These are phyloP conservation scores for Cercospora sp. DNA, from an alignment of 2,329 filamentous ascomycete genomes.

Conservation along the genomic window DNA sequence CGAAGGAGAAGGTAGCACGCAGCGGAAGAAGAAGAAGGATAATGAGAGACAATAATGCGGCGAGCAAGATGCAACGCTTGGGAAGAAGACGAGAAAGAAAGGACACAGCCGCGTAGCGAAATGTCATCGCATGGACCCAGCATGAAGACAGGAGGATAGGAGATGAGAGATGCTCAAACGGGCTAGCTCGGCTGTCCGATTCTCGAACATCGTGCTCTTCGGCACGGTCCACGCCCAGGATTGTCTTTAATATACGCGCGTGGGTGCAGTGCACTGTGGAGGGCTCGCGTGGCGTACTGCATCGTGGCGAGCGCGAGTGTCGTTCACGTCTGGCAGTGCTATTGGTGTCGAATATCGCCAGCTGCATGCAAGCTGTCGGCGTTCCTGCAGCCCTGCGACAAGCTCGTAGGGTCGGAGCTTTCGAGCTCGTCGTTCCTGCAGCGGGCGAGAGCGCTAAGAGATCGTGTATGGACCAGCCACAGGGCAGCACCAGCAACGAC, in stretches of 20 bases:
- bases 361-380: background rate
- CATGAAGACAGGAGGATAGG: constrained; percentile 29
- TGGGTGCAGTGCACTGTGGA: constrained; percentile 6
- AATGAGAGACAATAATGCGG: constrained; percentile 28
- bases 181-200: constrained; percentile 21
- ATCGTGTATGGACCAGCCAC: background rate
- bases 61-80: constrained; percentile 31
- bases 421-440: constrained; percentile 18
- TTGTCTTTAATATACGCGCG: constrained; percentile 8
- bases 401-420: background rate
- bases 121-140: constrained; percentile 31
- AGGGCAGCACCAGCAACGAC: constrained; percentile 1
- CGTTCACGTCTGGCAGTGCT: background rate
- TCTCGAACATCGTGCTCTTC: constrained; percentile 22
- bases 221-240: constrained; percentile 20
- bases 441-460: constrained; percentile 14
- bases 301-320: background rate
- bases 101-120: constrained; percentile 25
- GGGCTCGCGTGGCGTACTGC: constrained; percentile 9
- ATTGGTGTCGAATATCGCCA: background rate
- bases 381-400: constrained; percentile 23
- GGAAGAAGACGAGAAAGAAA: constrained; percentile 28
- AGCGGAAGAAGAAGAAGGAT: constrained; percentile 18
- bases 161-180: constrained; percentile 26
- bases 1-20: constrained; percentile 23